These are phyloP conservation scores for Saitozyma sp. DNA, from an alignment of 768 basidiomycete genomes.

Conservation along the genomic window DNA sequence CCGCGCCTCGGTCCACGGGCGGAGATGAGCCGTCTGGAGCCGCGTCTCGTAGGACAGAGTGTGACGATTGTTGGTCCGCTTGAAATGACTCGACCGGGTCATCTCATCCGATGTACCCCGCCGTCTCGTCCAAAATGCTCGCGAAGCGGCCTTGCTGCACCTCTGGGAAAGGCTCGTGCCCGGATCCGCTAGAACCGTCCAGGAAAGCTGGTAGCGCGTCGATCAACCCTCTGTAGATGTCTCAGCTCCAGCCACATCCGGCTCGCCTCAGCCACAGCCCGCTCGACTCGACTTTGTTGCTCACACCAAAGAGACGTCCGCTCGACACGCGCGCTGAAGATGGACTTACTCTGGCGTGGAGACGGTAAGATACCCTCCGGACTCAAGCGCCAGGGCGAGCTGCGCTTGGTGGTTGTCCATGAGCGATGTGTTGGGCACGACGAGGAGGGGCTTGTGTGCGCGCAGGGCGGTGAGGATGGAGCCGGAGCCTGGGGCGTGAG, in stretches of 20 bases:
- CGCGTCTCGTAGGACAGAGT: no score
- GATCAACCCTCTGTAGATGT: background rate
- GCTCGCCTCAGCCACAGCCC: no score
- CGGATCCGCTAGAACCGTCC: background rate
- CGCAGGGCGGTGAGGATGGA: constrained; percentile 88
- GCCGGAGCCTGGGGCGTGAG: constrained; percentile 69
- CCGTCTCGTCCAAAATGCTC: constrained; percentile 28
- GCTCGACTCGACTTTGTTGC: no score
- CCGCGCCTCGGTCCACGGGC: no score
- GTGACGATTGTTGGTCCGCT: no score
- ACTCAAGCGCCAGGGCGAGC: constrained; percentile 66
- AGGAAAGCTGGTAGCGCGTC: constrained; percentile 10
- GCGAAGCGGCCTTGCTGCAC: constrained; percentile 14
- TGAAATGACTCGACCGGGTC: no score
- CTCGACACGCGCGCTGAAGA: background rate
- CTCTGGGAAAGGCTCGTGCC: constrained; percentile 17
- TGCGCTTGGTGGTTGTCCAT: constrained; percentile 93
- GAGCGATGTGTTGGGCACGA: constrained; percentile 83
- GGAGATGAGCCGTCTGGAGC: no score
- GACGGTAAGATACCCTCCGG: constrained; percentile 27
- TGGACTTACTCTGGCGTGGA: constrained; percentile 33
- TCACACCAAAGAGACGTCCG: background rate
- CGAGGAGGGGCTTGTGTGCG: constrained; percentile 72
- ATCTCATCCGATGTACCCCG: constrained; percentile 11
- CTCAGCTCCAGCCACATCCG: background rate